Percentiles rank a stretch among this genome's conserved stretches.
Conservation (phyloP, 2,329 filamentous ascomycete genomes). For the Colletotrichum noveboracense region DNA sequence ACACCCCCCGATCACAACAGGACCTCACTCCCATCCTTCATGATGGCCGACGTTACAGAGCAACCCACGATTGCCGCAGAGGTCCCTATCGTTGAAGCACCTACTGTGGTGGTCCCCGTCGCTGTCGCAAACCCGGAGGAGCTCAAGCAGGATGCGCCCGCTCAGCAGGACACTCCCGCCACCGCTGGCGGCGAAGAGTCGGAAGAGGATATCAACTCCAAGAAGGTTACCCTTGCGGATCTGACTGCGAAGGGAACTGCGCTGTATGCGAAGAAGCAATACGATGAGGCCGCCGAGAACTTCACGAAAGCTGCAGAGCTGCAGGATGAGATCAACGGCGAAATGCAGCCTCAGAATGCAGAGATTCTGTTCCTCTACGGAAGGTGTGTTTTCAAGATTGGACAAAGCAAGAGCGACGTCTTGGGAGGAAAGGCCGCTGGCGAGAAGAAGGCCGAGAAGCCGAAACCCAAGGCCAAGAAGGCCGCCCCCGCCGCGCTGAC, state of each 20-base stretch:
- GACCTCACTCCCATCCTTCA: not conserved
- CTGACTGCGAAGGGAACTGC: conserved; percentile 81
- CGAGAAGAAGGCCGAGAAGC: conserved; percentile 46
- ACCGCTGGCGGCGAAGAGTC: conserved; percentile 13
- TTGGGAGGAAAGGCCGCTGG: conserved; percentile 79
- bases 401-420: conserved; percentile 92
- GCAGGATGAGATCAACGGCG: conserved; percentile 90
- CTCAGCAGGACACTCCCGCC: conserved; percentile 11
- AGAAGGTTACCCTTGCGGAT: conserved; percentile 74
- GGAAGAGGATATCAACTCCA: conserved; percentile 53
- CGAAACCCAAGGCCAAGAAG: conserved; percentile 44
- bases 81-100: not conserved
- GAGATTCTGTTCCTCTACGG: conserved; percentile 96
- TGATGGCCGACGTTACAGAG: conserved; percentile 34
- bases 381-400: conserved; percentile 90
- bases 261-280: conserved; percentile 89
- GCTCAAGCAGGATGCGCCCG: conserved; percentile 10
- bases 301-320: conserved; percentile 90
- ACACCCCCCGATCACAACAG: not conserved
- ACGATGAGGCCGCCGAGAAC: conserved; percentile 81
- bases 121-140: conserved; percentile 27
- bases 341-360: conserved; percentile 88
- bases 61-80: conserved; percentile 26
- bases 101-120: conserved; percentile 26
- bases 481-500: conserved; percentile 35